Evolutionary conservation across 345 rosid species (phyloP), one percentile per base, ranked within the genome.

Genomic region (Populus tremula): DNA sequence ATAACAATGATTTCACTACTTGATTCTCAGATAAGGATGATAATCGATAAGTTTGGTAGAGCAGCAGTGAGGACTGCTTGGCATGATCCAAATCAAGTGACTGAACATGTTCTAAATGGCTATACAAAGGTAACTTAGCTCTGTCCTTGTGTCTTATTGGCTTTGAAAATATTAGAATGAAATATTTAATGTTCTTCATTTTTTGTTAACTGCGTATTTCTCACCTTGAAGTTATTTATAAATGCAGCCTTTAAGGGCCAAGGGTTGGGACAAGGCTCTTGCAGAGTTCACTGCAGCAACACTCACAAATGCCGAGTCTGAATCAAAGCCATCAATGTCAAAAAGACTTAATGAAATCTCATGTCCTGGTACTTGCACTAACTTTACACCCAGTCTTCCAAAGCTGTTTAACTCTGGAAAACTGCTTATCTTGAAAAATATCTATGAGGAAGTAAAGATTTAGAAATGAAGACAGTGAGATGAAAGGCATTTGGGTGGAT

Each of bases 221-320:
- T 78, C 64, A 63, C 73, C 33, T 53, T 53, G 45, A 49, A 39
- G 43, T 53, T 41, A 36, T 61, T 76, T 69, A 71, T n/a, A 13
- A 61, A 67, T 83, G 79, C 90, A 93, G 97, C 96, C 96, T 74
- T 68, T 93, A 69, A 87, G 85, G 81, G 83, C 79, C 39, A 93
- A 88, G 80, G 93, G 90, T 66, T 90, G 96, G 97, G 97, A 93
- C 80, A 86, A 78, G 81, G 93, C 96, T 84, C 91, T 93, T 3
- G 91, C 90, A 70, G 93, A 91, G 74, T 91, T 87, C 86, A 88
- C 90, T 1, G 91, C 91, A 14, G 90, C 91, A 78, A 87, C 88
- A 82, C 82, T 93, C 68, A 78, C 87, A 29, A 83, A 80, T 78
- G 66, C 41, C 2, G 84, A 84, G 43, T 81, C 92, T 67, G 88